These are phyloP conservation scores for Pichia sp. DNA, from an alignment of 1,139 yeast species.

Conservation along the genomic window DNA sequence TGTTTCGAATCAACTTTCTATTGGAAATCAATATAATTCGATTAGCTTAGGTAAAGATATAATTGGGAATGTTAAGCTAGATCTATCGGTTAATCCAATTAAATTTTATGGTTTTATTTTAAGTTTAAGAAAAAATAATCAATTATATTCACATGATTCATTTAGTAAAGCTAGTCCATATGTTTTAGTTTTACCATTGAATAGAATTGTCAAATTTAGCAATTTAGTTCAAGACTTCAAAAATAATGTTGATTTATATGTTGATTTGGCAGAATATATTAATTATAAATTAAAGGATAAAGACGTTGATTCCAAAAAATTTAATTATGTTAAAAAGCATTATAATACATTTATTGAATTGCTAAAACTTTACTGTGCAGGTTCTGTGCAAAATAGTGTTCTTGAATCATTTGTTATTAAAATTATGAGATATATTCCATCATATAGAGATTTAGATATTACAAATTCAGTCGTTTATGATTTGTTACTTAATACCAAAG, in stretches of 20 bases:
- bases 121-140: conserved; percentile 42
- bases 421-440: conserved; percentile 24
- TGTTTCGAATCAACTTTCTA: conserved; percentile 17
- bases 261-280: conserved; percentile 17
- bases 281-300: background rate
- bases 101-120: conserved; percentile 40
- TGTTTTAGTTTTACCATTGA: conserved; percentile 43
- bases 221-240: conserved; percentile 32
- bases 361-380: conserved; percentile 45
- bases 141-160: conserved; percentile 35
- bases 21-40: conserved; percentile 24
- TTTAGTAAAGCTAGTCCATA: conserved; percentile 38
- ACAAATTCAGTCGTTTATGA: conserved; percentile 46
- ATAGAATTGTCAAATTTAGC: conserved; percentile 31
- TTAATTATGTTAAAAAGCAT: conserved; percentile 9
- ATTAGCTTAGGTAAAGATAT: conserved; percentile 27
- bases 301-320: conserved; percentile 20
- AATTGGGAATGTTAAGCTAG: conserved; percentile 18
- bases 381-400: conserved; percentile 40
- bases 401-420: conserved; percentile 35
- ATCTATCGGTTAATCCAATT: conserved; percentile 19
- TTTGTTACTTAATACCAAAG: conserved; percentile 32
- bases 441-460: conserved; percentile 33
- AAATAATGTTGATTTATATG: conserved; percentile 25
- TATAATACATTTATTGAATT: conserved; percentile 36